Evolutionary conservation across 345 rosid species (phyloP).

Genomic region (Clausena lansium): DNA sequence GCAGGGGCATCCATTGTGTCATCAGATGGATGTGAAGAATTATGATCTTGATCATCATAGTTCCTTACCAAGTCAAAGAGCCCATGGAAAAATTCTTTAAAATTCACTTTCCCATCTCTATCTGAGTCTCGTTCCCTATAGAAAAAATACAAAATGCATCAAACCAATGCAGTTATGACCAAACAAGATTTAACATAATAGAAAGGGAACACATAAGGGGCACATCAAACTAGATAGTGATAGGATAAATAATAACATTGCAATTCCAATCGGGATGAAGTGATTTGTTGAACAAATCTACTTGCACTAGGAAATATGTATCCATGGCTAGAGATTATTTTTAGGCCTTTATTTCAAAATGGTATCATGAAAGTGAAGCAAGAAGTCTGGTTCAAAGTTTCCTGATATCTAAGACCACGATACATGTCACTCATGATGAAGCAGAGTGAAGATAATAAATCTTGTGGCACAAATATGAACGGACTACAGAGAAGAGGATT

Average conservation of each 20-base stretch:
- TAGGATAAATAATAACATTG: neutral
- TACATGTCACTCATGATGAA: neutral
- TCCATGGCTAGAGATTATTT: neutral
- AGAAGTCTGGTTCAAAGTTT: neutral
- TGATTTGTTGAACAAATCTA: neutral
- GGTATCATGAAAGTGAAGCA: neutral
- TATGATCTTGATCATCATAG: conserved; percentile 78
- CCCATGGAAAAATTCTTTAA: conserved; percentile 85
- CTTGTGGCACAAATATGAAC: neutral
- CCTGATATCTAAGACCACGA: neutral
- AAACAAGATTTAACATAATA: neutral
- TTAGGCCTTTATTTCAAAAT: neutral
- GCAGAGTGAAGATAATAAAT: neutral
- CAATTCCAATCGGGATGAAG: neutral
- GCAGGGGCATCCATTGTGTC: conserved; percentile 78
- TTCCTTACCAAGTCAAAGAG: conserved; percentile 84
- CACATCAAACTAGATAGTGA: neutral
- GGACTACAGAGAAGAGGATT: neutral
- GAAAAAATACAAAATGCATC: conserved; percentile 18
- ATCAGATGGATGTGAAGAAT: conserved; percentile 55
- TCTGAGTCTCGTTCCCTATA: conserved; percentile 89
- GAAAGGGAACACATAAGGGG: neutral
- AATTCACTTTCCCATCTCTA: conserved; percentile 82
- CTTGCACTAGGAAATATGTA: neutral
- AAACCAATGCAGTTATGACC: neutral